Base-by-base conservation (phyloP, 2,329 filamentous ascomycete species). In the Colletotrichum zoysiae region DNA sequence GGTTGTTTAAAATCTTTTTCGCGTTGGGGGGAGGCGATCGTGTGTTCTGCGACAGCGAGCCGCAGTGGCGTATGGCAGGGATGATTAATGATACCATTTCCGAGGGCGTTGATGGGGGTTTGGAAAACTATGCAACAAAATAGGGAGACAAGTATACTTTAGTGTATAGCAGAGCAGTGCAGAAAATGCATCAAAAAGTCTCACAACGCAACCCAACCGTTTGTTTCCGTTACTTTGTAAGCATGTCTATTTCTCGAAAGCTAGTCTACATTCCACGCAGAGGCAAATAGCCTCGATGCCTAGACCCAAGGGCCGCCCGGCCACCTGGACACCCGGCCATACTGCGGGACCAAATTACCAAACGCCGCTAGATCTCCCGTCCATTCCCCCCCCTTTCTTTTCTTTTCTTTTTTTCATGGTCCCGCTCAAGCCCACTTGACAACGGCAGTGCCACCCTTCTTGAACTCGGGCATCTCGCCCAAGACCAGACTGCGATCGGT, bases 381-480 rank as follows among this genome's bases (percentile, higher is more conserved):
- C 67, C 50, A 30, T 69, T 65, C 30, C 30, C 2, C 30, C 30
- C 30, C 30, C 30, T 30, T 30, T 30, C 30, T 44, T 20, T 55
- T 33, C 4, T 46, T 46, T 46, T 5, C 18, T 9, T 14, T 42
- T 42, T 9, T 44, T 6, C 20, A 26, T 42, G n/a, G 20, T 63
- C 30, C 38, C 18, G n/a, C 6, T 42, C 30, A 74, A 72, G 79
- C 75, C 86, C 86, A 88, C 82, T 92, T 92, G 51, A 92, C 89
- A 48, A 92, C 86, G 1, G 88, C 89, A 0, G 87, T 90, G 26
- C 89, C 90, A 16, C 90, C 90, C 79, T 87, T 88, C 83, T 89
- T 92, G 77, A 92, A 91, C 78, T 92, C 90, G 35, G 85, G 74
- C 81, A 91, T 85, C 30, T 92, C 89, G 7, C 88, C 87, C 38